Evolutionary conservation across 163 green algal species (phyloP).

Genomic region (Scenedesmus sp.): DNA sequence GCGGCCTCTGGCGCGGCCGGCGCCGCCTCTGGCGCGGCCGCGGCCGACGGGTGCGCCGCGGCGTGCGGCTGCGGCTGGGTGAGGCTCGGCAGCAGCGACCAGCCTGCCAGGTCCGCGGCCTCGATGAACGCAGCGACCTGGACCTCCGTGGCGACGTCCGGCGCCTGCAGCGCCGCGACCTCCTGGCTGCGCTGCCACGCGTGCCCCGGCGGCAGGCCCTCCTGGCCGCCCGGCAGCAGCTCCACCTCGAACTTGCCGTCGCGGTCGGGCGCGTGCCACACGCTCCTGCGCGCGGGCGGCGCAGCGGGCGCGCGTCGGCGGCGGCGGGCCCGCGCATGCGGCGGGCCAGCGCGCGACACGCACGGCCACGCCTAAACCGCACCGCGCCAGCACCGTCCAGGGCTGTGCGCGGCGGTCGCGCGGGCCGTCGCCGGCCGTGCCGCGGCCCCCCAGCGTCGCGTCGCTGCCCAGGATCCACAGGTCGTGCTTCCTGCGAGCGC

Average conservation of each 20-base stretch:
- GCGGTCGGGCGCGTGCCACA: slow-evolving; percentile 88
- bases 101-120: neutral
- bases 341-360: neutral
- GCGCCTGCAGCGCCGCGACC: slow-evolving; percentile 64
- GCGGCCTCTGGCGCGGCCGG: neutral
- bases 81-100: slow-evolving; percentile 58
- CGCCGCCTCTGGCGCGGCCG: neutral
- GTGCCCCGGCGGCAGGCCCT: slow-evolving; percentile 2
- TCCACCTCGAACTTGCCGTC: slow-evolving; percentile 87
- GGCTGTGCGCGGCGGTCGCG: neutral
- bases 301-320: too few species aligned
- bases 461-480: slow-evolving; percentile 78
- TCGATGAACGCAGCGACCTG: slow-evolving; percentile 61
- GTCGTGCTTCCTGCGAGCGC: slow-evolving; percentile 63
- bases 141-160: slow-evolving; percentile 75
- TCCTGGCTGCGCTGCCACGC: slow-evolving; percentile 45
- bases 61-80: slow-evolving; percentile 6
- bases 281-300: neutral
- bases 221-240: slow-evolving; percentile 52
- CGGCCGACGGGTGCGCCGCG: neutral
- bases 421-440: neutral
- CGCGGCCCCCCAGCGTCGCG: slow-evolving; percentile 42
- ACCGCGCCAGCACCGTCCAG: slow-evolving; percentile 10
- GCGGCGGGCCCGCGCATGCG: neutral
- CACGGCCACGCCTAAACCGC: neutral